Evolutionary conservation across 2,329 filamentous ascomycete species (phyloP), one percentile per base, ranked within the genome.

Genomic region (Gaeumannomyces tritici): DNA sequence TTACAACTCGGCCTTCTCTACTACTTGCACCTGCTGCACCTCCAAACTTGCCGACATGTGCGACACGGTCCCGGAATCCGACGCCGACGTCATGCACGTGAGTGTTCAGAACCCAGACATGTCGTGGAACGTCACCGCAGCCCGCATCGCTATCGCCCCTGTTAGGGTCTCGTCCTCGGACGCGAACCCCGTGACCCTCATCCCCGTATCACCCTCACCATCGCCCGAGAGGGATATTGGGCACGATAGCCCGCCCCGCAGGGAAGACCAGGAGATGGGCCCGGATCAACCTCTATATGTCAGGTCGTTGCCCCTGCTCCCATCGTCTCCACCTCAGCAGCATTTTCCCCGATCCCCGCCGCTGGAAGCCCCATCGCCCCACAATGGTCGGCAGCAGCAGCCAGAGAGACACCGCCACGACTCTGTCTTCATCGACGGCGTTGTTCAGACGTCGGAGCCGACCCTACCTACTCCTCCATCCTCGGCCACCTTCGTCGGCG

Each of bases 1-100:
- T 54, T 63, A 66, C 33, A 65, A 61, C 12, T 24, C 51, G 18
- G 63, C 67, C n/a, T 67, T 67, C 31, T 61, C 62, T 35, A 64
- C 65, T 13, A 57, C 31, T 11, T 68, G 67, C 63, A 47, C 15
- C 26, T 67, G 67, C 61, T 61, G 47, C 57, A 57, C 33, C 24
- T 57, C 61, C 7, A 7, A 57, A 3, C 62, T 63, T 9, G 47
- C 54, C 21, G n/a, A 29, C 21, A 21, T 24, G 15, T 67, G 66
- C 60, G 54, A 65, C 28, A 65, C 63, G 8, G 26, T 64, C 15
- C 64, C 65, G 12, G 60, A 64, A 8, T 8, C 35, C 13, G 57
- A 57, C 28, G 51, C 60, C 27, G 57, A 59, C 56, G 57, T 51
- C 54, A 31, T 61, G 26, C 27, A 56, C 28, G 54, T 61, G n/a